phyloP scores from a whole-genome alignment of 2,329 filamentous ascomycete genomes.

The Ilyonectria mors-panacis region DNA sequence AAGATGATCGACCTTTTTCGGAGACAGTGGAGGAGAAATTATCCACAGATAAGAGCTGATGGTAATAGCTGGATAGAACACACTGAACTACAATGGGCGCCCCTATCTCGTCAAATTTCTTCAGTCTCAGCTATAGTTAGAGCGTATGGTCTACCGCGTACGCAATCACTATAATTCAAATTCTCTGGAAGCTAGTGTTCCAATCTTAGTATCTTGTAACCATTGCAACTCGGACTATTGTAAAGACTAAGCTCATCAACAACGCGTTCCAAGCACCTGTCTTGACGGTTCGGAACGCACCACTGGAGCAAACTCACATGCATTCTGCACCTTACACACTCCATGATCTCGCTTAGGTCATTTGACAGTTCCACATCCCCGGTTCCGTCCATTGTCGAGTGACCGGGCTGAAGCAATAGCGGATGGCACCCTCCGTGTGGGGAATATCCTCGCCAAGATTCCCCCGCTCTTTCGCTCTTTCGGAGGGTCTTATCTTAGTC shows the following conservation, averaged over 20 bases:
- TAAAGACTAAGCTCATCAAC: neutral
- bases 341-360: neutral
- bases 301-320: neutral
- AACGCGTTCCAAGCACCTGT: neutral
- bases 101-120: neutral
- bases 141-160: neutral
- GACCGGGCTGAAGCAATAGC: neutral
- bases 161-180: neutral
- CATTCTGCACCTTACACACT: neutral
- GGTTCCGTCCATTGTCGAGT: neutral
- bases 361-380: neutral
- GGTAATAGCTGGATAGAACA: neutral
- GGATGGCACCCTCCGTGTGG: slow-evolving; percentile 30
- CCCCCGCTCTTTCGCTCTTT: neutral
- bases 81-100: too few species aligned
- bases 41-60: neutral
- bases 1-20: neutral
- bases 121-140: neutral
- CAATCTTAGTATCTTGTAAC: neutral
- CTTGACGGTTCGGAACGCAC: neutral
- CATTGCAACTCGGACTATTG: neutral
- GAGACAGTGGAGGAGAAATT: slow-evolving; percentile 8
- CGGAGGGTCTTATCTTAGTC: neutral
- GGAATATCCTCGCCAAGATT: neutral
- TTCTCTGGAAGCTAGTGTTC: neutral